These are phyloP conservation scores for Leccinum incarnatum DNA, from an alignment of 768 basidiomycete genomes.

Conservation along the genomic window DNA sequence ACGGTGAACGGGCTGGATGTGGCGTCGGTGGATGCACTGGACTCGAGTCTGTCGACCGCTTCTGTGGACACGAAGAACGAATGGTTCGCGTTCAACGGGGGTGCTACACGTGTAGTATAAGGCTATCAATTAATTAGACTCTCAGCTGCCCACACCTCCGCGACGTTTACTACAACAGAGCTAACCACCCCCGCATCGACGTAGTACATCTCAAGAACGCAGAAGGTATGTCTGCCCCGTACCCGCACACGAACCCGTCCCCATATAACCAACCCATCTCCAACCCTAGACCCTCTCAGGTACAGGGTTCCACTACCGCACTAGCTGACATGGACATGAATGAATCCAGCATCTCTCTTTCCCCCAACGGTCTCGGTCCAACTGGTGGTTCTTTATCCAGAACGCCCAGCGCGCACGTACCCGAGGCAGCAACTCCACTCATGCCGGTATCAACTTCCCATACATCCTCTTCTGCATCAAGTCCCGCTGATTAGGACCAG, in stretches of 20 bases:
- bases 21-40: no score
- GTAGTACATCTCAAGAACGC: slow-evolving; percentile 81
- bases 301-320: slow-evolving; percentile 54
- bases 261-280: slow-evolving; percentile 64
- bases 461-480: slow-evolving; percentile 22
- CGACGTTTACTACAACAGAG: slow-evolving; percentile 73
- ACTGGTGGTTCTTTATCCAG: slow-evolving; percentile 51
- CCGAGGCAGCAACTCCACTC: slow-evolving; percentile 44
- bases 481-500: slow-evolving; percentile 31
- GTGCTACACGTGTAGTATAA: not conserved
- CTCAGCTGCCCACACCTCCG: slow-evolving; percentile 72
- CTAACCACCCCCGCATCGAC: slow-evolving; percentile 71
- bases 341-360: slow-evolving; percentile 57
- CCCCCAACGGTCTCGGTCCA: slow-evolving; percentile 38
- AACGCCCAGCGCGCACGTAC: slow-evolving; percentile 65
- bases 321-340: slow-evolving; percentile 61
- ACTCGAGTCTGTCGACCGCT: no score
- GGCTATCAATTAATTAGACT: no score
- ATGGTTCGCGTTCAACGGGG: no score
- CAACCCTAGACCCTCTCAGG: slow-evolving; percentile 79
- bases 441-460: slow-evolving; percentile 41
- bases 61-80: no score
- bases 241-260: slow-evolving; percentile 7
- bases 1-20: no score
- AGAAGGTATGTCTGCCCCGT: slow-evolving; percentile 55